Evolutionary conservation across 768 basidiomycete genomes (phyloP), one percentile per base, ranked within the genome.

Genomic region (Mycena latifolia): DNA sequence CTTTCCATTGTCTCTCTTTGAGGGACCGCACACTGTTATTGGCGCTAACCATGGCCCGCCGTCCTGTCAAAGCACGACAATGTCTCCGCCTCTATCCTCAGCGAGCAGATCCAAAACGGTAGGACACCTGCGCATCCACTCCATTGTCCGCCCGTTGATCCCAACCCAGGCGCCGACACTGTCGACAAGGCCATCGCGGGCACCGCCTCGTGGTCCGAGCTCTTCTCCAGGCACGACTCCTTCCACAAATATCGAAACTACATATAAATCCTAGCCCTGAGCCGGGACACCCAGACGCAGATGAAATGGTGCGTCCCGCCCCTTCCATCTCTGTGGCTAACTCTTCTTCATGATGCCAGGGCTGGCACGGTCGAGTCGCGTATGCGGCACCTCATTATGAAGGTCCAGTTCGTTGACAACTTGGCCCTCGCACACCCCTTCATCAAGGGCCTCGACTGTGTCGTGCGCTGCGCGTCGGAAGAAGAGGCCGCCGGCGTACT

Each of bases 181-280:
- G 95, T 98, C 35, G 94, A 97, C 77, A 90, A 89, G 74, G 92
- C 99, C 58, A 91, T 96, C 48, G 86, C 92, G 33, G 92, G 91
- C 58, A 89, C 81, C 60, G 92, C 90, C 46, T 82, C 82, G 67
- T 99, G 98, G 98, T 89, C 90, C 57, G 95, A 97, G 75, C 82
- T 99, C 10, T 99, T 99, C 74, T 77, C 88, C 37, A 94, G 94
- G 75, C 96, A 97, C 75, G 95, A 98, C 77, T 99, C 99, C 78
- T 99, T 99, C 84, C 90, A 92, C 77, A 93, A 91, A 79, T 99
- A 99, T 77, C 89, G 92, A 63, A 95, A 96, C 81, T 98, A 99
- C 76, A 86, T 98, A 24, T 95, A 96, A 86, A 89, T 99, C 24
- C 91, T 95, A 54, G 95, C 96, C 6, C 94, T 94, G 3, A 93